A percentile compares a stretch with the other conserved stretches of the same genome.
These are phyloP conservation scores for Eimeria zaria DNA, from an alignment of 169 alveolate genomes.

Conservation along the genomic window DNA sequence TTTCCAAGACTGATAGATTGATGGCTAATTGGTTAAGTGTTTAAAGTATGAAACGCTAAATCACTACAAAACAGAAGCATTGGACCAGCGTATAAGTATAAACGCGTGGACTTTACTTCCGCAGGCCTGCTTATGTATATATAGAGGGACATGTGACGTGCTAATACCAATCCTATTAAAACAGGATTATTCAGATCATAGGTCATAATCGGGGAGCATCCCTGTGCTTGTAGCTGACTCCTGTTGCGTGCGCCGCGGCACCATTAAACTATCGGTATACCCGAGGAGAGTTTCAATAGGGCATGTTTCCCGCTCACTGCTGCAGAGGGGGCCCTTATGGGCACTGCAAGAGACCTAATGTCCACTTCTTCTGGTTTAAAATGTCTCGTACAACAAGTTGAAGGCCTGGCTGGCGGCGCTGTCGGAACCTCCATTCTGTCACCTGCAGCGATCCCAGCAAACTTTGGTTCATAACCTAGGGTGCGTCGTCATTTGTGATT, in stretches of 20 bases:
- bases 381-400: conserved; percentile 2
- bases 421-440: conserved; percentile 16
- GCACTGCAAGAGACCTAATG: conserved; percentile 69
- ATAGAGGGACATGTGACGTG: background rate
- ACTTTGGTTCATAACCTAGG: background rate
- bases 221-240: background rate
- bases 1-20: background rate
- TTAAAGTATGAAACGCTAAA: background rate
- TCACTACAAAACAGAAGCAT: background rate
- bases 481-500: background rate
- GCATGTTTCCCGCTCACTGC: background rate
- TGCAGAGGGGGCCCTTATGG: conserved; percentile 18
- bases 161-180: background rate
- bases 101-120: background rate
- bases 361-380: conserved; percentile 24
- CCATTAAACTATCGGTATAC: background rate
- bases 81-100: background rate
- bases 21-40: background rate
- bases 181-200: background rate
- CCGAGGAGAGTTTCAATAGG: no score
- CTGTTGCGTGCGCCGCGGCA: background rate
- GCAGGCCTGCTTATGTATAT: background rate
- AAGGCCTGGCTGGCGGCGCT: background rate
- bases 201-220: background rate
- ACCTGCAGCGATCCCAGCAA: background rate